Base-by-base conservation (phyloP, 495 filamentous ascomycete genomes). In the Evernia prunastri region DNA sequence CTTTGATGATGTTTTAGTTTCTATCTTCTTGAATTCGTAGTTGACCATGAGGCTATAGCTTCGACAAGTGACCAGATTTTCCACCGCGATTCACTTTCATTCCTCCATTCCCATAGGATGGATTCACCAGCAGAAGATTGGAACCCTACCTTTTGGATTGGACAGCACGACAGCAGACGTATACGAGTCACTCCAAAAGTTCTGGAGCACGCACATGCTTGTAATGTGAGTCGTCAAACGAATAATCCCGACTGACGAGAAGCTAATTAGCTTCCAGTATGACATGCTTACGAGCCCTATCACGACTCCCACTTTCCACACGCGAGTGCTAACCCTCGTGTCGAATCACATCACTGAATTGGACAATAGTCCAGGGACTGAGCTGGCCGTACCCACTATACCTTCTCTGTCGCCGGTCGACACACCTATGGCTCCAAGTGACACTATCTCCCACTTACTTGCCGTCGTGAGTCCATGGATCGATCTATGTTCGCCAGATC, bases 241-340 rank as follows among this genome's bases (percentile, higher is more conserved):
- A 23, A 27, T 11, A 36, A 29, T 23, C 15, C 12, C 18, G 59
- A 31, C 42, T 65, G 66, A 56, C 71, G 56, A 53, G 56, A 53
- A 11, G 40, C 65, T 67, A 29, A 64, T 53, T 18, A 25, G n/a
- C 35, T 40, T 33, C 45, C 65, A 97, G 90, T 97, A 97, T 84
- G 87, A 94, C 73, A 90, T 96, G 82, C 82, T 96, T 69, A 96
- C 93, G 0, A 87, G 85, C 0, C 89, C 90, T 13, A 91, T 98
- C 67, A 96, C 94, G 3, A 97, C 88, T 58, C 70, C 83, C 13
- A 80, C 87, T 69, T 97, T 97, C 71, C 89, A 90, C 71, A 80
- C 87, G 27, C 81, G 91, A 42, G 86, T 97, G 11, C 77, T 88
- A 58, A 75, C 78, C 13, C 74, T 88, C 47, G 76, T 89, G 29